Conservation (phyloP, 805 yeast species). For the Cephaloascus albidus region DNA sequence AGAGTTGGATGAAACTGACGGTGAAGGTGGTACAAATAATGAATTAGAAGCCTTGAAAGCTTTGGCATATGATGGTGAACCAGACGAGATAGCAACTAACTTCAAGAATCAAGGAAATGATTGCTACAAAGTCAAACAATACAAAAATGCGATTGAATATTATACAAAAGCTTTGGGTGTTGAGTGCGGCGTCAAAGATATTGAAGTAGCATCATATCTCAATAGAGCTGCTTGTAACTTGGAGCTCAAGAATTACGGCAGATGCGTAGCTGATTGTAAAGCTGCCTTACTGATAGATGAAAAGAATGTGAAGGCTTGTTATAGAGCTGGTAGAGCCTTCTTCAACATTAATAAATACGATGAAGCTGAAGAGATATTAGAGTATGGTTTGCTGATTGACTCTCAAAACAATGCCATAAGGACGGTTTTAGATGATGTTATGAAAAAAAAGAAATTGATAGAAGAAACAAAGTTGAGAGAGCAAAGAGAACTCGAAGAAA, state of each 20-base stretch:
- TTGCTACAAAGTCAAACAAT: constrained; percentile 62
- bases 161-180: constrained; percentile 77
- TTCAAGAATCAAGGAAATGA: constrained; percentile 94
- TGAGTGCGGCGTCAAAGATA: constrained; percentile 43
- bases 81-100: constrained; percentile 81
- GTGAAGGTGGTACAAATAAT: constrained; percentile 64
- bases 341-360: constrained; percentile 54
- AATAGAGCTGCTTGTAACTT: constrained; percentile 92
- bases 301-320: constrained; percentile 73
- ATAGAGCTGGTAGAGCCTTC: constrained; percentile 77
- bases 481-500: constrained; percentile 28
- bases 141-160: constrained; percentile 64
- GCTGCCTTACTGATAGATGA: constrained; percentile 58
- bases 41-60: constrained; percentile 85
- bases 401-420: constrained; percentile 47
- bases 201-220: constrained; percentile 56
- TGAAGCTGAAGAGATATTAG: constrained; percentile 60
- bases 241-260: constrained; percentile 75
- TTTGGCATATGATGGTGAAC: constrained; percentile 91
- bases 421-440: constrained; percentile 31
- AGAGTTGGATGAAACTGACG: constrained; percentile 66
- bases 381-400: constrained; percentile 59
- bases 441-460: constrained; percentile 10
- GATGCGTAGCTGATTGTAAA: constrained; percentile 80
- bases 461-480: constrained; percentile 12